A percentile compares a stretch with the other conserved stretches of the same genome.
Conservation (phyloP, 1,284 basidiomycete species). For the Mycosarcoma mackinlayi region DNA sequence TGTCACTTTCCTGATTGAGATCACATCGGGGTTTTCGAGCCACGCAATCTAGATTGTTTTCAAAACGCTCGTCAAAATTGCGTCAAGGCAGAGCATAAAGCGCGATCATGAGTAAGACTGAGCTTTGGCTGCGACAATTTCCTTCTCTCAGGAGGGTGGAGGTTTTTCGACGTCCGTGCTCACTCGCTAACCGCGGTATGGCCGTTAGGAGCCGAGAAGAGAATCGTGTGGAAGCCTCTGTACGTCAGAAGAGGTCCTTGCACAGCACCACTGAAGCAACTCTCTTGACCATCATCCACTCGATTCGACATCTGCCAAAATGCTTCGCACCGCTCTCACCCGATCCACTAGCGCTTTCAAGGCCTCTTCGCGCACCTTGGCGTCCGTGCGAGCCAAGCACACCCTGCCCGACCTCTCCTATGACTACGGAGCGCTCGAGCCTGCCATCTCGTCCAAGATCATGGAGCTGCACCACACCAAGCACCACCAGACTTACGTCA, state of each 20-base stretch:
- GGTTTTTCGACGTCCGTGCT: not conserved
- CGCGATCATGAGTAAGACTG: no score
- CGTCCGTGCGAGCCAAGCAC: conserved; percentile 61
- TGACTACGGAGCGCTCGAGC: conserved; percentile 66
- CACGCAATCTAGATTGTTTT: no score
- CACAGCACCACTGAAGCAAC: no score
- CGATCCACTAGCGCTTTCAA: conserved; percentile 33
- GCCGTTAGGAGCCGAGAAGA: not conserved
- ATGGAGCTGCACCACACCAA: conserved; percentile 68
- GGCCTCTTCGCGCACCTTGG: conserved; percentile 19
- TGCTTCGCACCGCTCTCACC: conserved; percentile 54
- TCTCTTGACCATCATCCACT: not conserved
- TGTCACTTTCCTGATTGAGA: conserved; percentile 18
- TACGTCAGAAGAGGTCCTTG: no score
- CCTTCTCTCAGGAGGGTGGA: no score
- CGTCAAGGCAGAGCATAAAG: conserved; percentile 21
- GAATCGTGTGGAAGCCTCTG: not conserved
- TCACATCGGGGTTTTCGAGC: not conserved
- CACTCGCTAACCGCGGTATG: not conserved
- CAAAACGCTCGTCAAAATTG: conserved; percentile 7
- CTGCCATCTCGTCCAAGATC: conserved; percentile 64
- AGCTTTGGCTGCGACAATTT: not conserved
- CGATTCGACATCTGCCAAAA: conserved; percentile 14
- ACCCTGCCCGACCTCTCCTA: conserved; percentile 67
- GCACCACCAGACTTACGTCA: conserved; percentile 68